A percentile compares a stretch with the other conserved stretches of the same genome.
phyloP scores from a whole-genome alignment of 1,284 basidiomycete genomes.

The Porodaedalea pini region DNA sequence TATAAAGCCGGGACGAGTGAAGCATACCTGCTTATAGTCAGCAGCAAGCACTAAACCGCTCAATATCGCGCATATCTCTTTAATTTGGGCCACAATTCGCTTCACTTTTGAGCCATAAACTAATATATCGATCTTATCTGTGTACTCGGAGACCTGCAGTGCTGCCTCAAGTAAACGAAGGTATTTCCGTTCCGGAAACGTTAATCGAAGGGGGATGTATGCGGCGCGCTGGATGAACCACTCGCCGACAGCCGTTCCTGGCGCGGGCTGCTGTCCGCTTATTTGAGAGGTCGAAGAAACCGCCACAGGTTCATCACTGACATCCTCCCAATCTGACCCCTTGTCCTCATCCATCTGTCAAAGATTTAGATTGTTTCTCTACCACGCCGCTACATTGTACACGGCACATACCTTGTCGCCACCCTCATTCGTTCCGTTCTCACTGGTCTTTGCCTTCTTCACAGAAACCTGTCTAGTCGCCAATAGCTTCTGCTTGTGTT shows the following conservation, averaged over 20 bases:
- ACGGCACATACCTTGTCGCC: constrained; percentile 29
- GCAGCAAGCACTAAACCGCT: constrained; percentile 74
- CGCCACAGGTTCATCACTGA: constrained; percentile 32
- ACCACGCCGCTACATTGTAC: not conserved
- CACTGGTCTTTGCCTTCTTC: constrained; percentile 27
- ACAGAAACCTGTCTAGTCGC: constrained; percentile 26
- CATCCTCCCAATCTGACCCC: constrained; percentile 47
- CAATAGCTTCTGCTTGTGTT: constrained; percentile 55
- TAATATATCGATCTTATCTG: constrained; percentile 78
- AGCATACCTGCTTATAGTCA: constrained; percentile 61
- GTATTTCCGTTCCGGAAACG: constrained; percentile 69
- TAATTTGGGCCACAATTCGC: constrained; percentile 76
- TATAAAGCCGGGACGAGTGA: not conserved
- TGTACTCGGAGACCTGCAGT: constrained; percentile 77
- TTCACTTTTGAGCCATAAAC: constrained; percentile 74
- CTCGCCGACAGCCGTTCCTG: constrained; percentile 63
- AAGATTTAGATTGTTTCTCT: constrained; percentile 17
- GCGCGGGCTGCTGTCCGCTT: constrained; percentile 41
- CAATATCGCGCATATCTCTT: constrained; percentile 78
- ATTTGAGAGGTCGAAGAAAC: constrained; percentile 33
- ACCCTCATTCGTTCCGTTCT: constrained; percentile 22
- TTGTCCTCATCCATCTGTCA: constrained; percentile 48
- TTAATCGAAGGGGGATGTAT: constrained; percentile 72
- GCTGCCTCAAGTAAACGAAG: constrained; percentile 78
- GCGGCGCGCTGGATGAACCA: constrained; percentile 79